A percentile compares a stretch with the other conserved stretches of the same genome.
phyloP scores from a whole-genome alignment of 331 rosid genomes.

The Malus hybrid region DNA sequence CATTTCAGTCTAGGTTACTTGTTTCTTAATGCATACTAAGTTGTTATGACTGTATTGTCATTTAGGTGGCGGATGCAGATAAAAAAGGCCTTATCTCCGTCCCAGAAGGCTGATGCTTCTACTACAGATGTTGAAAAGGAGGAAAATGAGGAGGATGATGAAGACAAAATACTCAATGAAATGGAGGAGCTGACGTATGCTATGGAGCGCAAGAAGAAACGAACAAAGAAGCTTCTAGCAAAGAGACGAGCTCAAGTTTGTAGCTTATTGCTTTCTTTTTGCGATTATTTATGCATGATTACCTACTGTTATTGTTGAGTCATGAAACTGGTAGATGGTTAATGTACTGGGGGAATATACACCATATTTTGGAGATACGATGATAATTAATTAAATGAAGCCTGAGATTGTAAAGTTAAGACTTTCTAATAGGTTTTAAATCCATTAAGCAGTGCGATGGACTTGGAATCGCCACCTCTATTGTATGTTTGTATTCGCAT shows the following conservation, averaged over 20 bases:
- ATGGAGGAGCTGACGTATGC: slow-evolving; percentile 86
- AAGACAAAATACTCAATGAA: slow-evolving; percentile 71
- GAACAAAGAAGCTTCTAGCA: slow-evolving; percentile 59
- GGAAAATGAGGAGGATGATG: slow-evolving; percentile 50
- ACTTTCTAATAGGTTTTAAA: neutral
- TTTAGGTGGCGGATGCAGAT: slow-evolving; percentile 79
- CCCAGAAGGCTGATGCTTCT: slow-evolving; percentile 37
- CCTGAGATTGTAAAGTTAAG: neutral
- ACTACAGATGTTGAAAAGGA: slow-evolving; percentile 13
- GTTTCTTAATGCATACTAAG: neutral
- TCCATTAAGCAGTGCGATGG: neutral
- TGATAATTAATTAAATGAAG: neutral
- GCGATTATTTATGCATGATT: neutral
- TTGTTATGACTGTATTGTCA: neutral
- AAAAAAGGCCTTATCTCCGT: slow-evolving; percentile 59
- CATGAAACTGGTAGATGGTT: neutral
- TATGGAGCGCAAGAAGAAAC: slow-evolving; percentile 78
- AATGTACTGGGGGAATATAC: neutral
- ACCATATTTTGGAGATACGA: neutral
- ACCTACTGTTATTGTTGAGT: neutral
- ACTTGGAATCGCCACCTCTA: neutral
- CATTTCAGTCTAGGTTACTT: neutral
- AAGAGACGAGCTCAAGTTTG: slow-evolving; percentile 78
- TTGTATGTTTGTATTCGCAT: neutral
- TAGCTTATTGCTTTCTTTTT: neutral